Percentiles rank a stretch among this genome's conserved stretches.
These are phyloP conservation scores for Penicillium hesseltinei DNA, from an alignment of 2,329 filamentous ascomycete species.

Conservation along the genomic window DNA sequence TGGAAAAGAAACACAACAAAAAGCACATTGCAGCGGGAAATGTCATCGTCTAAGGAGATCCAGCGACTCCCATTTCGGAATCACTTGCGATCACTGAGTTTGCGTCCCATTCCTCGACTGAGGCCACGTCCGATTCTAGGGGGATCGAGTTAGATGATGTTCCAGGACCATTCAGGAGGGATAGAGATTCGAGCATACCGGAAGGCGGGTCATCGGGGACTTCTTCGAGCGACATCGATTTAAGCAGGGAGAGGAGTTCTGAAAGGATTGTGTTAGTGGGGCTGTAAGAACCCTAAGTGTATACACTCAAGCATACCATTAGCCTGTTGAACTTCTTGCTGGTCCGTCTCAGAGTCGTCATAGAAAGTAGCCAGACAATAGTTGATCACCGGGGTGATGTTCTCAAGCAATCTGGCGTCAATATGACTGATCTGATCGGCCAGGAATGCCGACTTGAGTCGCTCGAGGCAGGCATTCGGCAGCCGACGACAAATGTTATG, in stretches of 20 bases:
- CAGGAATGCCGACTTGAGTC: constrained; percentile 34
- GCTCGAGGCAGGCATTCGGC: constrained; percentile 32
- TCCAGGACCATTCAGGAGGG: neutral
- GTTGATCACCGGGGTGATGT: constrained; percentile 38
- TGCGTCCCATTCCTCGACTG: constrained; percentile 44
- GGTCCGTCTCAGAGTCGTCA: constrained; percentile 37
- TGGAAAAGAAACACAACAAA: neutral
- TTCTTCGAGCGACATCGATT: constrained; percentile 38
- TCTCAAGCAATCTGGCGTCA: constrained; percentile 38
- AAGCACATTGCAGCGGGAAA: neutral
- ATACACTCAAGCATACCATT: constrained; percentile 32
- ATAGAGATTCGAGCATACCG: constrained; percentile 31
- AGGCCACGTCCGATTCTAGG: constrained; percentile 42
- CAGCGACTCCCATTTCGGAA: constrained; percentile 40
- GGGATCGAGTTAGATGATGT: constrained; percentile 1
- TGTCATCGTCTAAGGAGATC: constrained; percentile 31
- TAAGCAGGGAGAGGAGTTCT: constrained; percentile 35
- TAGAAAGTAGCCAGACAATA: constrained; percentile 42
- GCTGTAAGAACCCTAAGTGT: neutral
- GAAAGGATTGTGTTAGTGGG: constrained; percentile 1
- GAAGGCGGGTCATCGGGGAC: constrained; percentile 41
- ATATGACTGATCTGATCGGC: constrained; percentile 26
- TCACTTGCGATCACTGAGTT: constrained; percentile 43
- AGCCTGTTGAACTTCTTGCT: constrained; percentile 32
- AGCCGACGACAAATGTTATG: constrained; percentile 34